phyloP scores from a whole-genome alignment of 352 stramenopile species.

The Nothophytophthora sp. region DNA sequence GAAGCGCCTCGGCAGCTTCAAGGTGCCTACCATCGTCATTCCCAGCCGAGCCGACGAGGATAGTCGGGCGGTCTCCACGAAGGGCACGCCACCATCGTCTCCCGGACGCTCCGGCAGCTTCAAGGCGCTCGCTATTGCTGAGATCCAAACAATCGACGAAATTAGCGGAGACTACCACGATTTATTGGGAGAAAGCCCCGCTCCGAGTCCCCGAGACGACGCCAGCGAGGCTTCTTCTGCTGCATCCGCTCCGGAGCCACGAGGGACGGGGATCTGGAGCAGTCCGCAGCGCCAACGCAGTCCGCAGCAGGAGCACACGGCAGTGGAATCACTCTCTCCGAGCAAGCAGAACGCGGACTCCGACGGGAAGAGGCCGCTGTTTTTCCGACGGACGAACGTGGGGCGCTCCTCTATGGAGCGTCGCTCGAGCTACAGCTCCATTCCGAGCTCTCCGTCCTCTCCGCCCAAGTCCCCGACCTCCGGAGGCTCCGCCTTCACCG shows the following conservation, averaged over 20 bases:
- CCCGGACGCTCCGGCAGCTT: conserved; percentile 15
- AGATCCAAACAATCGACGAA: conserved; percentile 1
- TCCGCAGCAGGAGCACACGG: conserved; percentile 26
- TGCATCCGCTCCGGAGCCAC: conserved; percentile 14
- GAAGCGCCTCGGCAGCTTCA: conserved; percentile 15
- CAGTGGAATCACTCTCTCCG: conserved; percentile 34
- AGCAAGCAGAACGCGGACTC: conserved; percentile 9
- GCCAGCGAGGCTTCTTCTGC: conserved; percentile 15
- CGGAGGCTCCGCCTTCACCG: not conserved
- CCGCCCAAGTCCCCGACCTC: conserved; percentile 12
- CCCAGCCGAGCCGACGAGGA: not conserved
- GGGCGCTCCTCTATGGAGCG: conserved; percentile 30
- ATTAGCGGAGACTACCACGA: conserved; percentile 1
- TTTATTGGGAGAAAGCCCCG: not conserved
- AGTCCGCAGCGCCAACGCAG: too few species aligned
- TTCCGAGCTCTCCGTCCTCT: conserved; percentile 11
- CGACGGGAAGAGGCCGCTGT: conserved; percentile 26
- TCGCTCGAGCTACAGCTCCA: conserved; percentile 35
- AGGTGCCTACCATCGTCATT: conserved; percentile 5
- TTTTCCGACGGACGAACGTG: conserved; percentile 42
- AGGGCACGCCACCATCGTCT: conserved; percentile 8
- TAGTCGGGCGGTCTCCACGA: too few species aligned
- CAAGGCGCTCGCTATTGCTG: conserved; percentile 2
- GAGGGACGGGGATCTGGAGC: not conserved
- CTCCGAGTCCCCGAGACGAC: conserved; percentile 9